Percentiles rank a stretch among this genome's conserved stretches.
These are phyloP conservation scores for Calendula officinalis DNA, from an alignment of 129 eudicot species.

Conservation along the genomic window DNA sequence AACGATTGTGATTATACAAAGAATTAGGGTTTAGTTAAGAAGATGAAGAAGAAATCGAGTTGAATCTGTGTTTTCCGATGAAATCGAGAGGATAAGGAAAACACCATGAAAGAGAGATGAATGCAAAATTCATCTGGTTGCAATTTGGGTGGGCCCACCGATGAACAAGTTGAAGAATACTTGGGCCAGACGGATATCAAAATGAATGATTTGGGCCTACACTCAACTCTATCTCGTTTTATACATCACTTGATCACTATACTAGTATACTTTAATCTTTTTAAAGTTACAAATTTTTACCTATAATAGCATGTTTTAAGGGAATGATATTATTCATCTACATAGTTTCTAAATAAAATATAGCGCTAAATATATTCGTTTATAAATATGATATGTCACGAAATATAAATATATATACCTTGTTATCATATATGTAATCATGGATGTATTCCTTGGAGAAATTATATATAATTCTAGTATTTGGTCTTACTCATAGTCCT, in stretches of 20 bases:
- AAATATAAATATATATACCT: no score
- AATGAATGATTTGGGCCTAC: constrained; percentile 4
- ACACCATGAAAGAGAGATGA: constrained; percentile 15
- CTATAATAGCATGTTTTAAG: no score
- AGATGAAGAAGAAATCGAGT: constrained; percentile 1
- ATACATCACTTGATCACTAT: background rate
- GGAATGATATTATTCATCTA: no score
- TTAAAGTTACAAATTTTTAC: no score
- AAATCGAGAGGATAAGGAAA: constrained; percentile 14
- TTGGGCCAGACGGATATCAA: constrained; percentile 1
- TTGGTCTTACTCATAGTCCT: no score
- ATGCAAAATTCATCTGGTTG: background rate
- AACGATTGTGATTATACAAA: background rate
- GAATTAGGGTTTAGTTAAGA: constrained; percentile 23
- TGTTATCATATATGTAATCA: no score
- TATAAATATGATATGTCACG: no score
- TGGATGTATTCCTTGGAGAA: no score
- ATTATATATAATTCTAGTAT: no score
- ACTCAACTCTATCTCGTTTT: background rate
- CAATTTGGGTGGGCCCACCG: background rate
- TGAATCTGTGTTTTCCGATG: constrained; percentile 16
- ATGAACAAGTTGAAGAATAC: background rate
- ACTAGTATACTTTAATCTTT: background rate
- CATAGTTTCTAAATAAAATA: no score
- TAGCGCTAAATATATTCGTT: no score